Base-by-base conservation (phyloP, 2,329 filamentous ascomycete genomes). In the Talaromyces rugulosus region DNA sequence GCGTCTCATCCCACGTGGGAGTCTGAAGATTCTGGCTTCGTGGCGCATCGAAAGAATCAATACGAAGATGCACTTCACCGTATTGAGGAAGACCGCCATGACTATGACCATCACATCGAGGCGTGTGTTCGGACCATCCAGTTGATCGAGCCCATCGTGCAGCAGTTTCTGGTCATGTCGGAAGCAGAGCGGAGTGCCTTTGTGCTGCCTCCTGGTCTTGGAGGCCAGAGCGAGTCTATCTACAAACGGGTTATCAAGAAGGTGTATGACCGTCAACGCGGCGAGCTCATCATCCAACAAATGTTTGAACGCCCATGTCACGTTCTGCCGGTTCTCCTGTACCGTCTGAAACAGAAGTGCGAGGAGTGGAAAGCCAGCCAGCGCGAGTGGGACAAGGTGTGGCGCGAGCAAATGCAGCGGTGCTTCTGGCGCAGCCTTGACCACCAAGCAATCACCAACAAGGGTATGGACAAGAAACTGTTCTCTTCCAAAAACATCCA, bases 1-100 rank as follows among this genome's bases (percentile, higher is more conserved):
- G 95, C 95, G 1, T 98, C 94, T 30, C 95, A 99, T 77, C 95
- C 95, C 3, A 99, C 95, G 0, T 99, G 95, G 95, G 95, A 94
- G 1, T 98, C 94, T 0, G 95, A 99, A 76, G 95, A 99, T 72
- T 96, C 91, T 52, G 95, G 95, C 0, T 99, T 99, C 69, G 94
- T 99, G 63, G 95, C 95, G 12, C 95, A 99, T 77, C 87, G 94
- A 65, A 99, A 99, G 84, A 99, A 99, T 69, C 87, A 89, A 60
- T 96, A 90, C 66, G 95, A 99, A 75, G 95, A 99, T 75, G 90
- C 90, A 34, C 85, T 99, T 8, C 95, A 99, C 73, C 85, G 95
- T 23, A 97, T 99, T 64, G 95, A 99, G 76, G 95, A 99, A 76
- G 95, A 99, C 75, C 90, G 95, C 4, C 95, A 99, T 72, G 95